Percentiles rank a stretch among this genome's conserved stretches.
Evolutionary conservation across 371 early-diverging fungal species (phyloP).

Genomic region (Rhizopus sp.): DNA sequence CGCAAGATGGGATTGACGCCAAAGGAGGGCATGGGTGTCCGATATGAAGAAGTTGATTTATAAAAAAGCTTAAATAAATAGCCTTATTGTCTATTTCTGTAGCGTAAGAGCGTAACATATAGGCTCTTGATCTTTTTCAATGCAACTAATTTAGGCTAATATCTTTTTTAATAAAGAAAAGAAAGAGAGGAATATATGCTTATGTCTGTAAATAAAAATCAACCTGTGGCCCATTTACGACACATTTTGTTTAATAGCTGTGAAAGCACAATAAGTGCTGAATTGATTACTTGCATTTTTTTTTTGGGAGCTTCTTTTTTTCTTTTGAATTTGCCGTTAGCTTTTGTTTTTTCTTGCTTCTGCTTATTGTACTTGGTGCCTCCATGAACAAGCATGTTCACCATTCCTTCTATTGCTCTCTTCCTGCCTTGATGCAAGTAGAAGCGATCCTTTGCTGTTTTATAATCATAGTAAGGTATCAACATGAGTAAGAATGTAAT

Average conservation of each 20-base stretch:
- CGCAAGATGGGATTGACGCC: slow-evolving; percentile 65
- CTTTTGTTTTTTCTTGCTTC: not conserved
- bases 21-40: slow-evolving; percentile 51
- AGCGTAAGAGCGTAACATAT: too few species aligned
- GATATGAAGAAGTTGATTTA: slow-evolving; percentile 37
- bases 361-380: not conserved
- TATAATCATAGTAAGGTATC: not conserved
- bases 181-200: too few species aligned
- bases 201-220: too few species aligned
- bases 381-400: slow-evolving; percentile 4
- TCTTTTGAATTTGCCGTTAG: not conserved
- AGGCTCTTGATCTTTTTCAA: too few species aligned
- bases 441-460: slow-evolving; percentile 4
- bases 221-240: too few species aligned
- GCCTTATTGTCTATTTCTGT: too few species aligned
- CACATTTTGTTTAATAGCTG: too few species aligned
- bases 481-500: not conserved
- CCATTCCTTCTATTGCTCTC: not conserved
- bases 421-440: slow-evolving; percentile 7
- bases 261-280: too few species aligned
- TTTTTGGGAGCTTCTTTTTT: not conserved
- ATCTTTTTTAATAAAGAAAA: too few species aligned
- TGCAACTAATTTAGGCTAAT: too few species aligned
- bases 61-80: not conserved
- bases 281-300: too few species aligned